Evolutionary conservation across 208 protist genomes (phyloP).

Genomic region (Crithidia sp.): DNA sequence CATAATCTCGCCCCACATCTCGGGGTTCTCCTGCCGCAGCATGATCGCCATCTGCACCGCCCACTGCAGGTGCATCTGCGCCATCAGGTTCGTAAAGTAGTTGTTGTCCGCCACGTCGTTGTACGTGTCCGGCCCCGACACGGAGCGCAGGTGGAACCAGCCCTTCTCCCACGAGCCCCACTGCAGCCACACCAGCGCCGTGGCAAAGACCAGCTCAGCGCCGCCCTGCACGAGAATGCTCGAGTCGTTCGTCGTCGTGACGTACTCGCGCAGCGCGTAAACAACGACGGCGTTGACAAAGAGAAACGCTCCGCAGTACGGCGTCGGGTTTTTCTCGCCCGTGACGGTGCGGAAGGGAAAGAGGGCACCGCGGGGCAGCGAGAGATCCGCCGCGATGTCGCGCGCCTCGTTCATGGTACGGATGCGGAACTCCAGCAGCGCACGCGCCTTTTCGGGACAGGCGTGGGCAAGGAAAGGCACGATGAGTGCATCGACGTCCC

Average conservation of each 20-base stretch:
- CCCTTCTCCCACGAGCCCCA: slow-evolving; percentile 89
- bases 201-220: slow-evolving; percentile 83
- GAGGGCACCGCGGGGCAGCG: slow-evolving; percentile 81
- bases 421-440: slow-evolving; percentile 87
- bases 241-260: slow-evolving; percentile 80
- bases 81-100: slow-evolving; percentile 93
- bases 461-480: slow-evolving; percentile 86
- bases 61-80: slow-evolving; percentile 85
- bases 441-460: slow-evolving; percentile 70
- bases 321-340: slow-evolving; percentile 71
- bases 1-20: slow-evolving; percentile 70
- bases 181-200: slow-evolving; percentile 83
- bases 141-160: slow-evolving; percentile 82
- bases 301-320: slow-evolving; percentile 78
- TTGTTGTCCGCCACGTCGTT: slow-evolving; percentile 89
- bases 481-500: slow-evolving; percentile 90
- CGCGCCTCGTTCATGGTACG: slow-evolving; percentile 76
- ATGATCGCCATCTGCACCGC: slow-evolving; percentile 65
- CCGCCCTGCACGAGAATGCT: slow-evolving; percentile 78
- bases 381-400: slow-evolving; percentile 75
- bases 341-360: slow-evolving; percentile 87
- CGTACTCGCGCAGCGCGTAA: slow-evolving; percentile 81
- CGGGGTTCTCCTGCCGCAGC: slow-evolving; percentile 58
- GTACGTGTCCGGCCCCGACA: slow-evolving; percentile 89
- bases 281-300: slow-evolving; percentile 89